phyloP scores from a whole-genome alignment of 176 grass and related monocot genomes.

The Zoysia pacifica region DNA sequence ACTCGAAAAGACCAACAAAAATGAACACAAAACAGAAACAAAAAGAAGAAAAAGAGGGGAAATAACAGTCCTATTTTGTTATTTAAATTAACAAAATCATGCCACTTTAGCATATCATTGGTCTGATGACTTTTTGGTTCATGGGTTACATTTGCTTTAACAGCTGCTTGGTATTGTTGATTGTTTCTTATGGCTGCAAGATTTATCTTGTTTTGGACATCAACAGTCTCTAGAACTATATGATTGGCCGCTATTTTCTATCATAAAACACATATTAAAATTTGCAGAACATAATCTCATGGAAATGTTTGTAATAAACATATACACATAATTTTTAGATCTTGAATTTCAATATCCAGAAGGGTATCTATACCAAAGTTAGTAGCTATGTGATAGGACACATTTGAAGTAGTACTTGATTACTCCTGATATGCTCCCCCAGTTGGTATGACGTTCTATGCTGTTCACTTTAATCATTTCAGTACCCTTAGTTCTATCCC shows the following conservation, averaged over 20 bases:
- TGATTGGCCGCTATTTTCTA: neutral
- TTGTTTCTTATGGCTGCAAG: neutral
- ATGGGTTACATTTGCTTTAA: conserved; percentile 1
- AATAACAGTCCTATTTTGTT: too few relatives aligned
- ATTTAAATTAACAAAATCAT: too few relatives aligned
- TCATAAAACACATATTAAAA: neutral
- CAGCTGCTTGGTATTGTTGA: conserved; percentile 14
- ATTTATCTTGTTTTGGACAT: neutral
- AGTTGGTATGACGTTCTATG: neutral
- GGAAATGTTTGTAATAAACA: neutral
- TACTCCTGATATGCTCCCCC: neutral
- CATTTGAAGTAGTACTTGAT: neutral
- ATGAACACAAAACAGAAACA: too few relatives aligned
- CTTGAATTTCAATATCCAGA: neutral
- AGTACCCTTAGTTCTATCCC: neutral
- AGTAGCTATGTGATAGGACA: neutral
- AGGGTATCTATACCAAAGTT: neutral
- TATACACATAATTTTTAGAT: neutral
- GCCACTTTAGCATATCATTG: neutral
- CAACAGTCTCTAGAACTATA: neutral
- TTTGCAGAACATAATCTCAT: neutral
- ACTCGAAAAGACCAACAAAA: too few relatives aligned
- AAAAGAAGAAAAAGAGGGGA: too few relatives aligned
- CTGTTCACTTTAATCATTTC: too few relatives aligned
- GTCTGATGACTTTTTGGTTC: neutral